phyloP scores from a whole-genome alignment of 352 stramenopile genomes.

The Globisporangium iwayamae region DNA sequence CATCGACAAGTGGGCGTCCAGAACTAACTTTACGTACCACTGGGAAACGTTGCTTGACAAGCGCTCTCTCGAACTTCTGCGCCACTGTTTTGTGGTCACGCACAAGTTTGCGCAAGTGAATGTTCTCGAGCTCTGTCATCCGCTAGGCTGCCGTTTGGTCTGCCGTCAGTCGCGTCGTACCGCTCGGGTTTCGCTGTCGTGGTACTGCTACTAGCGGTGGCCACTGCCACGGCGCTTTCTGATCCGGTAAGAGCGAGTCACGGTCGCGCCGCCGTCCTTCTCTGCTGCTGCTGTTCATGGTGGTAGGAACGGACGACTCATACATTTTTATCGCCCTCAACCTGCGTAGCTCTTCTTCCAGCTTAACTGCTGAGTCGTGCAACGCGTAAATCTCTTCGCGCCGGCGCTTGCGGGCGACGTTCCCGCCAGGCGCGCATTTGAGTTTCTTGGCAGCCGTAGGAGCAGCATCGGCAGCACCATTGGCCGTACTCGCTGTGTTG shows the following conservation, averaged over 20 bases:
- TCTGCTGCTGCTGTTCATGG: too few relatives aligned
- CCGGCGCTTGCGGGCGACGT: slow-evolving; percentile 12
- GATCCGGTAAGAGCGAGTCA: too few relatives aligned
- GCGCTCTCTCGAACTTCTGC: slow-evolving; percentile 19
- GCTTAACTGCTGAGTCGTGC: too few relatives aligned
- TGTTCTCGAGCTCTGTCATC: slow-evolving; percentile 16
- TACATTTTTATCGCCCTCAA: too few relatives aligned
- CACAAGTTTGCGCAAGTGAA: slow-evolving; percentile 24
- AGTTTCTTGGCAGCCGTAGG: not conserved
- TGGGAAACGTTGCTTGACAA: slow-evolving; percentile 20
- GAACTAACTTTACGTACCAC: slow-evolving; percentile 8
- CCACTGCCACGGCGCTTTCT: too few relatives aligned
- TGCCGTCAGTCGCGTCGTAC: not conserved
- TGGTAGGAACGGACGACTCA: too few relatives aligned
- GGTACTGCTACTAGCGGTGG: too few relatives aligned
- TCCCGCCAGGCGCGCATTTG: slow-evolving; percentile 8
- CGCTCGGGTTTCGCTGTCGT: too few relatives aligned
- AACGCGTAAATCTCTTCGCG: not conserved
- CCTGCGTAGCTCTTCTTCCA: too few relatives aligned
- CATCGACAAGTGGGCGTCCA: not conserved
- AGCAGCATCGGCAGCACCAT: not conserved
- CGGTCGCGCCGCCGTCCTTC: too few relatives aligned
- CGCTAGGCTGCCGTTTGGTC: not conserved
- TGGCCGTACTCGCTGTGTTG: not conserved
- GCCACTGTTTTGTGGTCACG: slow-evolving; percentile 23